Conservation (phyloP, 2,329 filamentous ascomycete species). For the Monilinia aucupariae region DNA sequence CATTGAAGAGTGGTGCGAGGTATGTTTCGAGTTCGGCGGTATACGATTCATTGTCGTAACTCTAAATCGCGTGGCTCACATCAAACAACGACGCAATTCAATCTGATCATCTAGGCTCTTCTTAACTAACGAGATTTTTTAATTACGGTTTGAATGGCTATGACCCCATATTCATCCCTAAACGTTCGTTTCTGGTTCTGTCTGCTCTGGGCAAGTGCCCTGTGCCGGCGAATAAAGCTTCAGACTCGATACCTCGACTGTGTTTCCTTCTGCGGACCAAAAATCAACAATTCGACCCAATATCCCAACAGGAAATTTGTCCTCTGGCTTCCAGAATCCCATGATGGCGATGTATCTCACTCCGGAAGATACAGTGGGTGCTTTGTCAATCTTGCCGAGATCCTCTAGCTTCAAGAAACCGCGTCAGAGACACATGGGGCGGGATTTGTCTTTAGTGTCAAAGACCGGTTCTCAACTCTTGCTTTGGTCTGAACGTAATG, state of each 20-base stretch:
- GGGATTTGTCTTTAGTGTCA: background rate
- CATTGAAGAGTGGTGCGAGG: no score
- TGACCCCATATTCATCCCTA: background rate
- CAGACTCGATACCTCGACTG: background rate
- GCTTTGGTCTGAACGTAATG: background rate
- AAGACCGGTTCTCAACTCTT: background rate
- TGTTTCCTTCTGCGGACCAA: background rate
- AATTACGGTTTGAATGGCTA: background rate
- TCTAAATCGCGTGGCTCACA: no score
- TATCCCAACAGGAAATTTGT: background rate
- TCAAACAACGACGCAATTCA: no score
- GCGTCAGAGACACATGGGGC: background rate
- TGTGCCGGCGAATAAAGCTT: background rate
- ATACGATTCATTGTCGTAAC: no score
- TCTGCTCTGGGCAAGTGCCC: no score
- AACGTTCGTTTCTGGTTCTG: background rate
- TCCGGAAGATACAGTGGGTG: background rate
- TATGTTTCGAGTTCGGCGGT: no score
- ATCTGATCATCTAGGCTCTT: background rate
- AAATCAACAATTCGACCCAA: background rate
- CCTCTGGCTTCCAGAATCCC: background rate
- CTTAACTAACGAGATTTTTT: background rate
- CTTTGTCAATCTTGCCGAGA: background rate
- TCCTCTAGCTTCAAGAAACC: background rate
- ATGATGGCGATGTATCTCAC: background rate